Base-by-base conservation (phyloP, 78 protist genomes). In the Dictyostelium purpureum region DNA sequence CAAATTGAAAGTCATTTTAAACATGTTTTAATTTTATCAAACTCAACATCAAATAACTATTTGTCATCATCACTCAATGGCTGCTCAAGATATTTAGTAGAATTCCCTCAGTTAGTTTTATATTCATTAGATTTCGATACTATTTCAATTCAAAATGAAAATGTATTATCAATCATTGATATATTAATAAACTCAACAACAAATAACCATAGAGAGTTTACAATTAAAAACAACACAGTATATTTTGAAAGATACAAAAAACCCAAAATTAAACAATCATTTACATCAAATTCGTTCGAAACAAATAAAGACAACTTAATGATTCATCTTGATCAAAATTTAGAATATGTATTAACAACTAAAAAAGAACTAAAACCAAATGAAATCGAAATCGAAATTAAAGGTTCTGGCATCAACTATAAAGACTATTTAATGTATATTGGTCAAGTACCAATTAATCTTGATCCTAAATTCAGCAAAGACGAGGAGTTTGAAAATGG, bases 331-430 rank as follows among this genome's bases (percentile, higher is more conserved):
- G 38, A 67, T 21, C 0, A 19, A 40, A 67, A 19, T 40, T n/a
- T 54, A 4, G 63, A 54, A 54, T 71, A 26, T n/a, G 26, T 38
- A 67, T 40, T 67, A 42, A 28, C 37, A 67, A 35, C 54, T n/a
- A 67, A 67, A n/a, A 21, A 42, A 0, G 54, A 40, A 40, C 40
- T 67, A 40, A 28, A 21, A 12, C 54, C 54, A 67, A 19, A 78
- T 37, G 71, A 54, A 78, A 69, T 51, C 43, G 73, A 78, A 78
- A 57, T 78, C 43, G 18, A 56, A 35, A 24, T 78, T 6, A 78
- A 63, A 45, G 71, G 75, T 2, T 9, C 75, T 63, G 73, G 76
- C 12, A 56, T 78, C 5, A 78, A 78, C 12, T 78, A 56, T 61
- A 77, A 43, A 42, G 85, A 76, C 21, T 38, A 76, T 35, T 54